A percentile compares a stretch with the other conserved stretches of the same genome.
Conservation (phyloP, 1,139 yeast species). For the Cylindricascospora bacillispora region DNA sequence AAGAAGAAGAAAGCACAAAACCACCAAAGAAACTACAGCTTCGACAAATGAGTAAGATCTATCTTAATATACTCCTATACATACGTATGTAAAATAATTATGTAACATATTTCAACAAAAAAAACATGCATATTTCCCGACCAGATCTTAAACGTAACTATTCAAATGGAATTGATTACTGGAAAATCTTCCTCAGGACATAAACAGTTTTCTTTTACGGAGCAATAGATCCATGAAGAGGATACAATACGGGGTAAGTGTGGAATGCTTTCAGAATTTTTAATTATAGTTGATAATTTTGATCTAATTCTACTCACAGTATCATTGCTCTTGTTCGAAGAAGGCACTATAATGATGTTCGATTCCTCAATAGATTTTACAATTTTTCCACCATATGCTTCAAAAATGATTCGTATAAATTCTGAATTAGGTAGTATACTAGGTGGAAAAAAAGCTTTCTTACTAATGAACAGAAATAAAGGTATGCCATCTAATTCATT, state of each 20-base stretch:
- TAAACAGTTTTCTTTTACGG: constrained; percentile 27
- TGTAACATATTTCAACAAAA: no score
- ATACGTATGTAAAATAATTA: no score
- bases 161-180: no score
- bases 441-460: constrained; percentile 23
- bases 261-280: constrained; percentile 11
- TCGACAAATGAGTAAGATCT: no score
- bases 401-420: constrained; percentile 7
- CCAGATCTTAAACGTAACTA: no score
- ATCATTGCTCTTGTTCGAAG: constrained; percentile 2
- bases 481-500: constrained; percentile 11
- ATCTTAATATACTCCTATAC: no score
- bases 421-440: constrained; percentile 4
- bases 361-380: constrained; percentile 10
- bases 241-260: constrained; percentile 38
- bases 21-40: no score
- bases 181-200: constrained; percentile 32
- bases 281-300: constrained; percentile 19
- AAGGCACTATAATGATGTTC: constrained; percentile 13
- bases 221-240: constrained; percentile 31
- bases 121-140: no score
- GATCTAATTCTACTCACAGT: no score
- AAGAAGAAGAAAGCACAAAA: constrained; percentile 17
- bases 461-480: constrained; percentile 16
- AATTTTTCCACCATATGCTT: constrained; percentile 21